phyloP scores from a whole-genome alignment of 768 basidiomycete genomes.

The Tylopilus subfusipes region DNA sequence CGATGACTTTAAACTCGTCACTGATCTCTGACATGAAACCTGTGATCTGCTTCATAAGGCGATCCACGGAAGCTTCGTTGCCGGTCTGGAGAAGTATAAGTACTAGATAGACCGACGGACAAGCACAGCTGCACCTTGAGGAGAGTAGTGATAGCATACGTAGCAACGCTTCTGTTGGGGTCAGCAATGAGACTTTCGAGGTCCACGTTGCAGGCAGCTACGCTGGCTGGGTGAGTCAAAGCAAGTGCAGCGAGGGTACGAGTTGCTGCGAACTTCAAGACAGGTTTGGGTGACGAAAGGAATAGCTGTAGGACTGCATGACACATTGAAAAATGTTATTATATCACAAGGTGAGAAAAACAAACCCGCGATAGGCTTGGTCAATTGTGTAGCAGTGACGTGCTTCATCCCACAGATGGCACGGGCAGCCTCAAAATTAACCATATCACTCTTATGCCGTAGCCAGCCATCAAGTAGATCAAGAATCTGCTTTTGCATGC shows the following conservation, averaged over 20 bases:
- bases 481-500: constrained; percentile 87
- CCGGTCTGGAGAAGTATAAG: constrained; percentile 66
- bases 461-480: constrained; percentile 94
- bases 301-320: constrained; percentile 85
- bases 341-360: neutral
- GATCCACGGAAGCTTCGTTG: constrained; percentile 97
- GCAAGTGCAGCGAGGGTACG: constrained; percentile 91
- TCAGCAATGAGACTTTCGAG: constrained; percentile 96
- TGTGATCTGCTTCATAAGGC: constrained; percentile 98
- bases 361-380: constrained; percentile 85
- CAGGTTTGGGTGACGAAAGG: constrained; percentile 91
- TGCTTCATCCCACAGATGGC: constrained; percentile 96
- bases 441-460: constrained; percentile 99
- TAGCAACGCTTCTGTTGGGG: constrained; percentile 92
- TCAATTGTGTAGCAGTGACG: constrained; percentile 71
- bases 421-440: constrained; percentile 97
- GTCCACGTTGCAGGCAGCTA: constrained; percentile 92
- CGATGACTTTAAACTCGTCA: constrained; percentile 99
- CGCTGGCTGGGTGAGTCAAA: constrained; percentile 78
- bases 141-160: constrained; percentile 96
- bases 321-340: constrained; percentile 6
- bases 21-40: constrained; percentile 99
- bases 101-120: neutral
- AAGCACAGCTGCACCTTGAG: constrained; percentile 63
- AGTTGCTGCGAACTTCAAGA: constrained; percentile 95